These are phyloP conservation scores for Croton setiger DNA, from an alignment of 441 rosid species.

Conservation along the genomic window DNA sequence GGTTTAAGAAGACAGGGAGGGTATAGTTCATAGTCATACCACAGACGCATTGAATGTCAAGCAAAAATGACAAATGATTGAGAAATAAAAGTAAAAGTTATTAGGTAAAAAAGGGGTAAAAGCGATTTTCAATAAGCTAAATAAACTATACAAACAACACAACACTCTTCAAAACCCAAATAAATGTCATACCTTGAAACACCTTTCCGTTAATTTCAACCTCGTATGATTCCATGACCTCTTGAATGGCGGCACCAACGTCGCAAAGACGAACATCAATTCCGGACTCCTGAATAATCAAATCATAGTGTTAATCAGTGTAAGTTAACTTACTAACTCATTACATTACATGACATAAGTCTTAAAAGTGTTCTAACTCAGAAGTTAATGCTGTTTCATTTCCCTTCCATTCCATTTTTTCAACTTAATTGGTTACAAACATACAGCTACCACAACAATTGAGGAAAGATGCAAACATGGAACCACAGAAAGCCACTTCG, in stretches of 20 bases:
- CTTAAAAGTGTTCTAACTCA: neutral
- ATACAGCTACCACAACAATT: neutral
- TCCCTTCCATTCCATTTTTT: neutral
- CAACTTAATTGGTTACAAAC: neutral
- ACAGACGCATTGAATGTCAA: neutral
- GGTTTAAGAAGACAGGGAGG: neutral
- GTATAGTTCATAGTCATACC: neutral
- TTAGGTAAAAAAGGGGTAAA: neutral
- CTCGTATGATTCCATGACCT: conserved; percentile 97
- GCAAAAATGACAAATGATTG: neutral
- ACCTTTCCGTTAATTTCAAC: conserved; percentile 97
- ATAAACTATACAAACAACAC: neutral
- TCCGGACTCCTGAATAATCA: conserved; percentile 72
- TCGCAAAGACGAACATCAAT: conserved; percentile 95
- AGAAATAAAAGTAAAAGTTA: neutral
- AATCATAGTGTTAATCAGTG: conserved; percentile 10
- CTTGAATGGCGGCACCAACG: conserved; percentile 97
- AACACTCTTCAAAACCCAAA: neutral
- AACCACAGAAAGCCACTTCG: neutral
- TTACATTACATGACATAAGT: too few relatives aligned
- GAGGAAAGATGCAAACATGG: neutral
- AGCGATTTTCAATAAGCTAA: neutral
- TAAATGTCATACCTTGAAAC: conserved; percentile 59
- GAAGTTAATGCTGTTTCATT: neutral
- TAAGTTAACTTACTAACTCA: neutral